These are phyloP conservation scores for Stylonectria norvegica DNA, from an alignment of 2,329 filamentous ascomycete species.

Conservation along the genomic window DNA sequence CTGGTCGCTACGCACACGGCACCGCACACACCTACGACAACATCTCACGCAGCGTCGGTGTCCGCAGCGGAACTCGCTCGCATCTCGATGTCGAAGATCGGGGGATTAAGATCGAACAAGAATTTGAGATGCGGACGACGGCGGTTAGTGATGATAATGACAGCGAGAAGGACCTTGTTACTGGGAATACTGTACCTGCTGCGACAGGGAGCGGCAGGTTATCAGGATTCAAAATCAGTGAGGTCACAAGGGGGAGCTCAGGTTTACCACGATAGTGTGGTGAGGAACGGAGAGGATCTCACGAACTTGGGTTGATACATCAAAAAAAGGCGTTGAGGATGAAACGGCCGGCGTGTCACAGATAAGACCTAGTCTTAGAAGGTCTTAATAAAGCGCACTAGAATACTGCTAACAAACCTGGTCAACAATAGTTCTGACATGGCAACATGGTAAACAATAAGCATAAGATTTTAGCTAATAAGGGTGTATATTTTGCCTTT, in stretches of 20 bases:
- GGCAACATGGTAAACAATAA: no score
- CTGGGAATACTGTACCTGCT: background rate
- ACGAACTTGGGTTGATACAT: no score
- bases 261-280: background rate
- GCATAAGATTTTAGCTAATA: no score
- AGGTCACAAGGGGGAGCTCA: background rate
- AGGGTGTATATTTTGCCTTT: no score
- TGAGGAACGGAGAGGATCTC: no score
- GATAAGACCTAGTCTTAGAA: no score
- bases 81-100: background rate
- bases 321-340: no score
- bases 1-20: slow-evolving; percentile 3
- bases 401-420: no score
- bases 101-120: slow-evolving; percentile 14
- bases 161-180: slow-evolving; percentile 13
- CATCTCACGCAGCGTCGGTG: slow-evolving; percentile 3
- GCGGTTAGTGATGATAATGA: slow-evolving; percentile 6
- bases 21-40: slow-evolving; percentile 7
- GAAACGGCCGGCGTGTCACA: no score
- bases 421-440: no score
- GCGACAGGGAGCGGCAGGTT: background rate
- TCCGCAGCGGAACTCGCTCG: background rate
- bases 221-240: background rate
- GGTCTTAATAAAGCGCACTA: no score
- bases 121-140: slow-evolving; percentile 15